phyloP scores from a whole-genome alignment of 164 flowering plant species.

The Stephania japonica region DNA sequence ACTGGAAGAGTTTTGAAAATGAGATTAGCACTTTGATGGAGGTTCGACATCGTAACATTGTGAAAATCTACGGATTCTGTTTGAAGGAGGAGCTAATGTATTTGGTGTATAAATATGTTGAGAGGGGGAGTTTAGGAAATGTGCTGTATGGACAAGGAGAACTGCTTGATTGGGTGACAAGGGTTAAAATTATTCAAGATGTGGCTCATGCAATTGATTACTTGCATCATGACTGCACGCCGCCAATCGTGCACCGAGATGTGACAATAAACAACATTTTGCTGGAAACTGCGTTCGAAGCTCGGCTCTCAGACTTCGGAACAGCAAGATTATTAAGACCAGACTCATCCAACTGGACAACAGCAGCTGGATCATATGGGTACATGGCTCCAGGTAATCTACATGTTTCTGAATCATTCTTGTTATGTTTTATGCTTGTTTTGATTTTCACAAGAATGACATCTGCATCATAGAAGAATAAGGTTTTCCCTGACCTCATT shows the following conservation, averaged over 20 bases:
- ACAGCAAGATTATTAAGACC: constrained; percentile 45
- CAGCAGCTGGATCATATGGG: constrained; percentile 55
- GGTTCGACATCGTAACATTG: constrained; percentile 55
- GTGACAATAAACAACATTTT: constrained; percentile 45
- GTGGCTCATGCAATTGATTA: constrained; percentile 66
- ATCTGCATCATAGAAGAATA: background rate
- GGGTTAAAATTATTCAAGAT: constrained; percentile 49
- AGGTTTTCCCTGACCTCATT: background rate
- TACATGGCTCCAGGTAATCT: constrained; percentile 70
- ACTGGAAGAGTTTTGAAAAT: constrained; percentile 40
- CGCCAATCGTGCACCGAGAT: constrained; percentile 59
- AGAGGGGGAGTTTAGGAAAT: constrained; percentile 45
- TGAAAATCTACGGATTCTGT: constrained; percentile 58
- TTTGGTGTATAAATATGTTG: constrained; percentile 58
- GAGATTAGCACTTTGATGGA: constrained; percentile 50
- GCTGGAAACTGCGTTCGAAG: constrained; percentile 40
- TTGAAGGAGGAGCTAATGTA: constrained; percentile 27
- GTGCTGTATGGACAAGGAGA: constrained; percentile 28
- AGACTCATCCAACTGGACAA: constrained; percentile 47
- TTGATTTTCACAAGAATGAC: background rate
- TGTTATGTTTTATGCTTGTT: background rate
- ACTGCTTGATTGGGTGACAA: constrained; percentile 39
- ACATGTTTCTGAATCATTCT: background rate
- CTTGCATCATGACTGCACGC: constrained; percentile 62
- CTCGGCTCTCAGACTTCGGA: constrained; percentile 60